Evolutionary conservation across 192 early-diverging fungal genomes (phyloP).

Genomic region (Cladochytrium replicatum): DNA sequence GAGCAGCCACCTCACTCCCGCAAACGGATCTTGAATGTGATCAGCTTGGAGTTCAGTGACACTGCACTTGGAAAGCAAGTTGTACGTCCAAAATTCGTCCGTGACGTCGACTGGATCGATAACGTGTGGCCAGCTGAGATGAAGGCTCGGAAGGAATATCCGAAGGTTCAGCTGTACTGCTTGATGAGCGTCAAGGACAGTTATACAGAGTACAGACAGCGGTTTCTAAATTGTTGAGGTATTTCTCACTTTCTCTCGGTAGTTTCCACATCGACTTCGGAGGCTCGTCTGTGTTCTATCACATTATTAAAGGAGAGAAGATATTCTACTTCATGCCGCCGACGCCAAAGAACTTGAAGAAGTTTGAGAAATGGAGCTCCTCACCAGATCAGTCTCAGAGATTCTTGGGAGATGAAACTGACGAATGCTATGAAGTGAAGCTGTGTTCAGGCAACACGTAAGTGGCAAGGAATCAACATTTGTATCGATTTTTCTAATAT

Average conservation of each 20-base stretch:
- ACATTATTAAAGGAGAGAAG: constrained; percentile 76
- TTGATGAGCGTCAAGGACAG: constrained; percentile 87
- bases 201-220: constrained; percentile 62
- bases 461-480: constrained; percentile 13
- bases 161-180: constrained; percentile 83
- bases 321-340: constrained; percentile 85
- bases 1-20: constrained; percentile 40
- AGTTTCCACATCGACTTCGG: constrained; percentile 74
- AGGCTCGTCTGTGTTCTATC: constrained; percentile 82
- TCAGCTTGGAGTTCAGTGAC: constrained; percentile 74
- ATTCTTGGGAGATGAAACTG: constrained; percentile 79
- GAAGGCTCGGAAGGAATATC: constrained; percentile 56
- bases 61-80: constrained; percentile 57
- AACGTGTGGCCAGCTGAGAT: constrained; percentile 70
- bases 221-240: not conserved
- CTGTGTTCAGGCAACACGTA: constrained; percentile 79
- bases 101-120: constrained; percentile 83
- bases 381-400: constrained; percentile 70
- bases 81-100: constrained; percentile 66
- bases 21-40: constrained; percentile 70
- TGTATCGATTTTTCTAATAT: not conserved
- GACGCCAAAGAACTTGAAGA: constrained; percentile 70
- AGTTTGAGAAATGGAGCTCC: constrained; percentile 82
- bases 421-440: constrained; percentile 62
- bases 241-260: not conserved